phyloP scores from a whole-genome alignment of 2,329 filamentous ascomycete species.

The Colletotrichum tofieldiae region DNA sequence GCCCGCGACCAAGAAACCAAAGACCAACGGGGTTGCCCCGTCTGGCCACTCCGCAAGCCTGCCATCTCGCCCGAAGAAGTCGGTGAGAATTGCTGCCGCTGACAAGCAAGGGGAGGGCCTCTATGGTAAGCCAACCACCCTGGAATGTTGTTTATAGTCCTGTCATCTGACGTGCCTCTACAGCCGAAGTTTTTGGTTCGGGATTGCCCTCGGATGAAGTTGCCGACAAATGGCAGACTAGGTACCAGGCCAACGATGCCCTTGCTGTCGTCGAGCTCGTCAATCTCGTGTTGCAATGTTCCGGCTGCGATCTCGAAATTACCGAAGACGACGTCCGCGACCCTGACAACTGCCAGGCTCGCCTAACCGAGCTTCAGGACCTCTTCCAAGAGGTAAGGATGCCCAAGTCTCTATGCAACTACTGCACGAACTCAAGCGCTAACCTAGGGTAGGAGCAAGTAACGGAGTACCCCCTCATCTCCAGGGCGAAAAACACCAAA shows the following conservation, averaged over 20 bases:
- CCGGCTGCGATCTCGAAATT: conserved; percentile 86
- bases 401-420: not conserved
- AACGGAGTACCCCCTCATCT: conserved; percentile 92
- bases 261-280: conserved; percentile 74
- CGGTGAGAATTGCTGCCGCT: conserved; percentile 66
- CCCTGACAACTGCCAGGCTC: conserved; percentile 86
- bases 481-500: conserved; percentile 81
- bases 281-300: conserved; percentile 78
- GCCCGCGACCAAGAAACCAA: conserved; percentile 75
- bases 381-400: conserved; percentile 82
- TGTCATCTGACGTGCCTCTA: conserved; percentile 46
- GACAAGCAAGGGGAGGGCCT: conserved; percentile 66
- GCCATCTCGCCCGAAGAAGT: conserved; percentile 71
- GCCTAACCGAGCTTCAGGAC: conserved; percentile 87
- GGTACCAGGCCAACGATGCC: conserved; percentile 69
- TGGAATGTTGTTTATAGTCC: conserved; percentile 41
- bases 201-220: conserved; percentile 71
- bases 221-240: conserved; percentile 72
- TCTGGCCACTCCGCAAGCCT: conserved; percentile 59
- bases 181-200: conserved; percentile 76
- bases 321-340: conserved; percentile 89
- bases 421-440: conserved; percentile 45
- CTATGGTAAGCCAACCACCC: conserved; percentile 62
- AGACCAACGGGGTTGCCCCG: conserved; percentile 67
- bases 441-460: conserved; percentile 74